phyloP scores from a whole-genome alignment of 768 basidiomycete genomes.

The Tubosaeta sp. region DNA sequence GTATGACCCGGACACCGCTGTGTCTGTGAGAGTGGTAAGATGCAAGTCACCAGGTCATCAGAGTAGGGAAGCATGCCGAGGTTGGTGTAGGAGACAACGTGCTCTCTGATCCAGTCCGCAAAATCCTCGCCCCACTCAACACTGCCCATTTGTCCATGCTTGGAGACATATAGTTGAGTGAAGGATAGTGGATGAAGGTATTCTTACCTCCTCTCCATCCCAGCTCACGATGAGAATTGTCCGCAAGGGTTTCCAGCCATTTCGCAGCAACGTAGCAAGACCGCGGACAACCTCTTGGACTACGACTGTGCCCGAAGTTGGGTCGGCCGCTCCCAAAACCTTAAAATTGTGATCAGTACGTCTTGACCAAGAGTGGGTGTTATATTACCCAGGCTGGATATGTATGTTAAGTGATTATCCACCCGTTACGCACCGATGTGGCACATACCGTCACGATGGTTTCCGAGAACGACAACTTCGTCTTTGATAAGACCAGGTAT shows the following conservation, averaged over 20 bases:
- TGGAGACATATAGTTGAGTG: constrained; percentile 7
- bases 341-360: constrained; percentile 8
- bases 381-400: constrained; percentile 21
- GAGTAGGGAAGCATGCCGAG: constrained; percentile 39
- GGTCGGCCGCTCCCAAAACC: constrained; percentile 53
- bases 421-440: not conserved
- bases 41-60: constrained; percentile 27
- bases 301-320: constrained; percentile 53
- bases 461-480: constrained; percentile 84
- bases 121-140: constrained; percentile 98
- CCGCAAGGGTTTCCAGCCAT: constrained; percentile 67
- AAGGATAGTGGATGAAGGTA: not conserved
- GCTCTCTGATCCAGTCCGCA: constrained; percentile 66
- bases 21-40: constrained; percentile 40
- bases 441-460: constrained; percentile 80
- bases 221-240: constrained; percentile 75
- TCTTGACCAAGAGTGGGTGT: not conserved
- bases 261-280: constrained; percentile 44
- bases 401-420: constrained; percentile 4
- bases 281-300: constrained; percentile 55
- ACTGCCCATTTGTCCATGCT: constrained; percentile 75
- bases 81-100: constrained; percentile 88
- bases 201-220: constrained; percentile 67
- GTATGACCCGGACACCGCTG: constrained; percentile 49
- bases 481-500: constrained; percentile 83